Conservation (phyloP, 352 stramenopile species). For the Globisporangium emineosum region DNA sequence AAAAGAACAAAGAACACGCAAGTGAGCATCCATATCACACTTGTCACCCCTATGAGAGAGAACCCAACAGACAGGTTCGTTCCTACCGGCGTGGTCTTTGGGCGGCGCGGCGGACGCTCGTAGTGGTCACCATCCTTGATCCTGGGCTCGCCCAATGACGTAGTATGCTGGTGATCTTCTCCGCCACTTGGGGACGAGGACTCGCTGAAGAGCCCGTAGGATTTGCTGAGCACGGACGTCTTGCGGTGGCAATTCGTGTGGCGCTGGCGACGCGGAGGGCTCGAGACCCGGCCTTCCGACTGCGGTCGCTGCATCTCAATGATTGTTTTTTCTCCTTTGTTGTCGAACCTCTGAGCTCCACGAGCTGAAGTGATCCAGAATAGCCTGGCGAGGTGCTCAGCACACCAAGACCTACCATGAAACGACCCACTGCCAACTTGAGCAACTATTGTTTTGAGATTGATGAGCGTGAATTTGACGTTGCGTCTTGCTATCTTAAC, state of each 20-base stretch:
- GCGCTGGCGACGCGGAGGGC: background rate
- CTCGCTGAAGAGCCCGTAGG: conserved; percentile 16
- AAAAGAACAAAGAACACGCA: background rate
- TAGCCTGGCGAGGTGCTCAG: background rate
- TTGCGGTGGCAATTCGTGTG: conserved; percentile 6
- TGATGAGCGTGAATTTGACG: no score
- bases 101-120: conserved; percentile 20
- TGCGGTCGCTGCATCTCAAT: conserved; percentile 13
- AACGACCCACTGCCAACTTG: background rate
- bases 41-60: no score
- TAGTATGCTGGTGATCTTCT: background rate
- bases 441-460: no score
- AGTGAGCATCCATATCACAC: background rate
- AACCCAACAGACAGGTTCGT: background rate
- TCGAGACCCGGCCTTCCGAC: conserved; percentile 7
- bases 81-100: conserved; percentile 38
- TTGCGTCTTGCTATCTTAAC: no score
- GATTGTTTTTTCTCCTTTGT: background rate
- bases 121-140: background rate
- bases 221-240: conserved; percentile 13
- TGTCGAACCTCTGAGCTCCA: no score
- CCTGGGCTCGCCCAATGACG: background rate
- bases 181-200: background rate
- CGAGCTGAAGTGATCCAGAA: background rate
- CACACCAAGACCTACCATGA: background rate